These are phyloP conservation scores for Tulasnella sp. DNA, from an alignment of 768 basidiomycete genomes.

Conservation along the genomic window DNA sequence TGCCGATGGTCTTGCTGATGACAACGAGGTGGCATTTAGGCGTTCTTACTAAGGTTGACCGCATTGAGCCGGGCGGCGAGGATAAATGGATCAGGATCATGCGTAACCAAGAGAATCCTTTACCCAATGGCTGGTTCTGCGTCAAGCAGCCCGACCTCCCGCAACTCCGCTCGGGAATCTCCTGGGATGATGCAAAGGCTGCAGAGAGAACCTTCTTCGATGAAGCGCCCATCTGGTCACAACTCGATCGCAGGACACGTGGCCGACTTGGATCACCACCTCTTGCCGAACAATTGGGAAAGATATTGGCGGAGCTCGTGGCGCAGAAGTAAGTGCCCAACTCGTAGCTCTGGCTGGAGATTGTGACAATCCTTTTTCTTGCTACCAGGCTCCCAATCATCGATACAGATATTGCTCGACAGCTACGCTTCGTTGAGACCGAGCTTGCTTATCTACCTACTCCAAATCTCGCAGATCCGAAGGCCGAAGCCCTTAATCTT, in stretches of 20 bases:
- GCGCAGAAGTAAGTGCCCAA: conserved; percentile 38
- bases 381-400: background rate
- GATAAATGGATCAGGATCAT: conserved; percentile 37
- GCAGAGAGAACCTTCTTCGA: conserved; percentile 49
- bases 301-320: conserved; percentile 53
- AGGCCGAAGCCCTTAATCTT: background rate
- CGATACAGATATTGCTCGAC: background rate
- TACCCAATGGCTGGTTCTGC: conserved; percentile 50
- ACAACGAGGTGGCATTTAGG: too few species aligned
- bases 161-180: conserved; percentile 40
- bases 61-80: conserved; percentile 47
- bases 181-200: conserved; percentile 50
- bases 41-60: conserved; percentile 68
- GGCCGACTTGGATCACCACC: conserved; percentile 50
- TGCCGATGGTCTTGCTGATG: too few species aligned
- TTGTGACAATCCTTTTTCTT: background rate
- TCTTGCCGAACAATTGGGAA: conserved; percentile 47
- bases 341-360: background rate
- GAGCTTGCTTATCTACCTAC: background rate
- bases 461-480: conserved; percentile 3
- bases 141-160: conserved; percentile 46
- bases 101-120: conserved; percentile 25
- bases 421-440: background rate
- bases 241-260: conserved; percentile 49
- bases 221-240: conserved; percentile 32